Base-by-base conservation (phyloP, 2,329 filamentous ascomycete species). In the Diplodia intermedia region DNA sequence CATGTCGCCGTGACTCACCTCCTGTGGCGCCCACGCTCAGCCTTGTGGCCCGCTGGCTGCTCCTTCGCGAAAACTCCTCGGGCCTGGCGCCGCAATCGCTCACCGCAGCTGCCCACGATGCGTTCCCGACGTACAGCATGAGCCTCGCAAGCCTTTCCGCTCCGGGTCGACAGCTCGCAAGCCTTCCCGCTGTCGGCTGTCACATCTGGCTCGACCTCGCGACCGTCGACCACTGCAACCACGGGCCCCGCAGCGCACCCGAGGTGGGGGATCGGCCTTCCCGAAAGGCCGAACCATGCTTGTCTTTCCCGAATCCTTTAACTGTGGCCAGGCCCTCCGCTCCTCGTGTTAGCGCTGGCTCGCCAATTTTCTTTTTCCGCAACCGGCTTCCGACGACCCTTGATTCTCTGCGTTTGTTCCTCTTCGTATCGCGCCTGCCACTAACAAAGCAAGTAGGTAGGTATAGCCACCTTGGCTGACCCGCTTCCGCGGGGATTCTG, bases 1-100 rank as follows among this genome's bases (percentile, higher is more conserved):
- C 26, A 31, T 38, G 29, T 26, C 60, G 4, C 12, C 29, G 43
- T 52, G 60, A 63, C 60, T 63, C 60, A 53, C 12, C 40, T 26
- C 60, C 26, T 43, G 33, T 40, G 6, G 11, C 11, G 40, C 18
- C 20, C 57, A 9, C 36, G 15, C 15, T 29, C 18, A 47, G 18
- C 47, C 23, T 15, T 43, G 15, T 43, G 31, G 40, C 40, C 57
- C 23, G 7, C 8, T 38, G 12, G 38, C 36, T 61, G 38, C 36
- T 61, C 56, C 56, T 62, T 62, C 40, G 18, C 40, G 47, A 63
- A 29, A 26, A 63, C 40, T 26, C n/a, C 60, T n/a, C 47, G 43
- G 60, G 15, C 14, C 36, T 38, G 11, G 36, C 9, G 14, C 11
- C 36, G 3, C 11, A 38, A 38, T 14, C 36, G 36, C 36, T 38